Evolutionary conservation across 2,329 filamentous ascomycete genomes (phyloP).

Genomic region (Helminthosporium solani): DNA sequence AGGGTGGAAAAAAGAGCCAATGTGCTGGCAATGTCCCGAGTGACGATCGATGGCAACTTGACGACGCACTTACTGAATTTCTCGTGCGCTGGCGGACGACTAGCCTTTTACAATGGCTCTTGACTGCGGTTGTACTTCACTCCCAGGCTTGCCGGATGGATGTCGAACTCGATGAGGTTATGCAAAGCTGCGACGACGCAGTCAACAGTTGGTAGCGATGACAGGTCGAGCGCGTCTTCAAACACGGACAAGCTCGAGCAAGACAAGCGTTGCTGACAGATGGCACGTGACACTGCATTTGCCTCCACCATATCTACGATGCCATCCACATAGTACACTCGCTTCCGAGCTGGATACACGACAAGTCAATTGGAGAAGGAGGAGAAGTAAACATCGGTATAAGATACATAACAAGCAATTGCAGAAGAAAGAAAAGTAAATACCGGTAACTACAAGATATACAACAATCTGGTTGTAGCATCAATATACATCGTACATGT

Average conservation of each 20-base stretch:
- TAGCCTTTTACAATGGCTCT: conserved; percentile 9
- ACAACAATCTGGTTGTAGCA: no score
- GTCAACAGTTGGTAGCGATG: not conserved
- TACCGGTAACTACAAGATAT: no score
- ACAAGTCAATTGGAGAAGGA: no score
- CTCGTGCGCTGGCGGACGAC: conserved; percentile 8
- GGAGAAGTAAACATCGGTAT: no score
- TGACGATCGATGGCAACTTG: conserved; percentile 8
- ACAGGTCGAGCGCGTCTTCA: conserved; percentile 8
- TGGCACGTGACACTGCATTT: not conserved
- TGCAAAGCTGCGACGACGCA: not conserved
- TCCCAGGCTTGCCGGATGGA: not conserved
- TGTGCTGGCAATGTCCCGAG: conserved; percentile 7
- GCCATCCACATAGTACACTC: no score
- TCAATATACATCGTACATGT: no score
- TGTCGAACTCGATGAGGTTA: not conserved
- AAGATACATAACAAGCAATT: no score
- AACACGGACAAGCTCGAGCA: conserved; percentile 2
- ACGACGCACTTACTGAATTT: conserved; percentile 13
- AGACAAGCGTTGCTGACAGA: conserved; percentile 4
- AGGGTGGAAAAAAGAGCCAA: not conserved
- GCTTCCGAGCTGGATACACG: no score
- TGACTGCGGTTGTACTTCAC: not conserved
- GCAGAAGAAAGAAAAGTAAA: no score
- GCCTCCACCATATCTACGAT: no score